Evolutionary conservation across 192 early-diverging fungal species (phyloP).

Genomic region (Entomortierella chlamydospora): DNA sequence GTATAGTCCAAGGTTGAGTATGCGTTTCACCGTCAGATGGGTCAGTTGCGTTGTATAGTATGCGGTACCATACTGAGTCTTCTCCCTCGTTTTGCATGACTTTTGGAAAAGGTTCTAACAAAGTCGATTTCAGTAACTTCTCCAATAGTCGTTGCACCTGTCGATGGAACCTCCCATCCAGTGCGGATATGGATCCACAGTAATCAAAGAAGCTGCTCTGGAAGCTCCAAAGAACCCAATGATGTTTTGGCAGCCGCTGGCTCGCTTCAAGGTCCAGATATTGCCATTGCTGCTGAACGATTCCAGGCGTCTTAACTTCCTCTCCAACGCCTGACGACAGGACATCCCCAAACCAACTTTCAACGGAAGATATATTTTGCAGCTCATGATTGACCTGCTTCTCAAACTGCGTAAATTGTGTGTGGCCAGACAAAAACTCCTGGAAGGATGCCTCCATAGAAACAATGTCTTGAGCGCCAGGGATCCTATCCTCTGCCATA

Average conservation of each 20-base stretch:
- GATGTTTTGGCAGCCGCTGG: constrained; percentile 1
- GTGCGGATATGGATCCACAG: constrained; percentile 3
- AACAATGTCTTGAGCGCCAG: constrained; percentile 10
- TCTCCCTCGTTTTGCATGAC: neutral
- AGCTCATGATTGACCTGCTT: constrained; percentile 7
- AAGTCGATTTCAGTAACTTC: neutral
- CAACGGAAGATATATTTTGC: neutral
- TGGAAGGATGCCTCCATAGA: constrained; percentile 15
- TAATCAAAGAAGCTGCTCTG: constrained; percentile 18
- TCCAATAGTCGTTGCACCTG: constrained; percentile 16
- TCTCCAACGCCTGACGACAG: neutral
- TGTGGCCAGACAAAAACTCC: constrained; percentile 23
- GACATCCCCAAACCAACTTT: constrained; percentile 18
- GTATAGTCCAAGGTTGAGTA: neutral
- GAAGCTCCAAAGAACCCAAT: constrained; percentile 23
- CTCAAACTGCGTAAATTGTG: constrained; percentile 5
- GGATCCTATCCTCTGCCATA: constrained; percentile 6
- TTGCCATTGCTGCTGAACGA: neutral
- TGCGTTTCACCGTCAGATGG: neutral
- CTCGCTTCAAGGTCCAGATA: neutral
- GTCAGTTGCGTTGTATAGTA: constrained; percentile 10
- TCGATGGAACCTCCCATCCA: constrained; percentile 20
- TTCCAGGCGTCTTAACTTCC: neutral
- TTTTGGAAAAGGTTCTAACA: neutral
- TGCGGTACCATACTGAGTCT: constrained; percentile 24